A percentile compares a stretch with the other conserved stretches of the same genome.
Conservation (phyloP, 192 early-diverging fungal species). For the Linnemannia zychae region DNA sequence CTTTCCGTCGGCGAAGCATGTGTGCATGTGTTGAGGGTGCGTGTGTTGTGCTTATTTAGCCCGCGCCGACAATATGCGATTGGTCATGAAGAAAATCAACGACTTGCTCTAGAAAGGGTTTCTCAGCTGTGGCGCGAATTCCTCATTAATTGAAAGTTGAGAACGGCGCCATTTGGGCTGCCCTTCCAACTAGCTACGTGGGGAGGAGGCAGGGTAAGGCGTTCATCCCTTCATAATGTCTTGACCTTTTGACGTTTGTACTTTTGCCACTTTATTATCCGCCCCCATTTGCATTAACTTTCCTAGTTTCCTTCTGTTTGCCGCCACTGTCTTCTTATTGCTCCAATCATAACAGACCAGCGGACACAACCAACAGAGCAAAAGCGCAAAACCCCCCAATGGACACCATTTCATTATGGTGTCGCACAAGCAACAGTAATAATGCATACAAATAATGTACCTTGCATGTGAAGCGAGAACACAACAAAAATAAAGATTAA, state of each 20-base stretch:
- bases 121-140: not conserved
- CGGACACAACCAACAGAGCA: not conserved
- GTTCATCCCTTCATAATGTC: not conserved
- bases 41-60: not conserved
- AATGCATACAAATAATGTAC: not conserved
- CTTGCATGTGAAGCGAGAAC: not conserved
- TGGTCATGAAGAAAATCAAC: slow-evolving; percentile 4
- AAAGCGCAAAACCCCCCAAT: not conserved
- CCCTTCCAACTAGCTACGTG: too few species aligned
- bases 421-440: not conserved
- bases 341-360: not conserved
- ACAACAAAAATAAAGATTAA: not conserved
- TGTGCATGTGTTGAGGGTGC: not conserved
- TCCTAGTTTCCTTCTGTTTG: not conserved
- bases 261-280: not conserved
- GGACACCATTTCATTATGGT: not conserved
- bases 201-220: too few species aligned
- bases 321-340: not conserved
- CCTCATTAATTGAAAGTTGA: too few species aligned
- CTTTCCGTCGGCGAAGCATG: not conserved
- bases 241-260: not conserved
- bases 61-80: not conserved
- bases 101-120: not conserved
- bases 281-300: not conserved
- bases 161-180: too few species aligned